These are phyloP conservation scores for Stellera chamaejasme DNA, from an alignment of 345 rosid genomes.

Conservation along the genomic window DNA sequence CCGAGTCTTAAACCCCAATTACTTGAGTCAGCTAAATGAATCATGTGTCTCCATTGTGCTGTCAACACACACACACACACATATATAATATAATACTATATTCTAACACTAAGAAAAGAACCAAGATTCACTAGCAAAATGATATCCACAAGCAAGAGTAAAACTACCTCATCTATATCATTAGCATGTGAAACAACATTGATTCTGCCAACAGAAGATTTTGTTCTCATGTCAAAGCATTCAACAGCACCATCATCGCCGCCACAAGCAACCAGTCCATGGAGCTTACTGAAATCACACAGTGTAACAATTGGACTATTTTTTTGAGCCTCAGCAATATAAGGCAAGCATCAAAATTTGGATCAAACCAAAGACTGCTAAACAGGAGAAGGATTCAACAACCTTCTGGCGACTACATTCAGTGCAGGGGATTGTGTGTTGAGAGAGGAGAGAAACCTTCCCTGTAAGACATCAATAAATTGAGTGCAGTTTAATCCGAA, in stretches of 20 bases:
- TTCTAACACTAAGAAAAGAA: neutral
- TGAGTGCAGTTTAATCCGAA: neutral
- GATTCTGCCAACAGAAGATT: slow-evolving; percentile 76
- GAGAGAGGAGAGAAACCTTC: slow-evolving; percentile 72
- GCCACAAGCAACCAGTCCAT: slow-evolving; percentile 95
- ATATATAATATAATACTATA: too few relatives aligned
- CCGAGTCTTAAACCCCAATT: too few relatives aligned
- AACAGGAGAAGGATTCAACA: slow-evolving; percentile 8
- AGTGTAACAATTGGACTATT: slow-evolving; percentile 1
- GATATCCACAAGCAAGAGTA: slow-evolving; percentile 9
- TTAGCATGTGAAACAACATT: slow-evolving; percentile 70
- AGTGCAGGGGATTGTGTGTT: slow-evolving; percentile 78
- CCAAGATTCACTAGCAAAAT: neutral
- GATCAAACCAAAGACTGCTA: neutral
- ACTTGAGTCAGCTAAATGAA: too few relatives aligned
- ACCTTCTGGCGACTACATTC: slow-evolving; percentile 88
- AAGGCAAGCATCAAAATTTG: slow-evolving; percentile 5
- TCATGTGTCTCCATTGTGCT: too few relatives aligned
- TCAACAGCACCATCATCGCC: slow-evolving; percentile 97
- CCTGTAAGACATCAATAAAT: slow-evolving; percentile 35
- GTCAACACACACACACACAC: too few relatives aligned
- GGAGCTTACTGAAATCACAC: slow-evolving; percentile 51
- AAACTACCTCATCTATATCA: slow-evolving; percentile 54
- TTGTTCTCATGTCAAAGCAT: slow-evolving; percentile 85
- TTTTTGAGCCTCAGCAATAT: slow-evolving; percentile 8